phyloP scores from a whole-genome alignment of 169 alveolate genomes.

The Cryptosporidium tyzzeri region DNA sequence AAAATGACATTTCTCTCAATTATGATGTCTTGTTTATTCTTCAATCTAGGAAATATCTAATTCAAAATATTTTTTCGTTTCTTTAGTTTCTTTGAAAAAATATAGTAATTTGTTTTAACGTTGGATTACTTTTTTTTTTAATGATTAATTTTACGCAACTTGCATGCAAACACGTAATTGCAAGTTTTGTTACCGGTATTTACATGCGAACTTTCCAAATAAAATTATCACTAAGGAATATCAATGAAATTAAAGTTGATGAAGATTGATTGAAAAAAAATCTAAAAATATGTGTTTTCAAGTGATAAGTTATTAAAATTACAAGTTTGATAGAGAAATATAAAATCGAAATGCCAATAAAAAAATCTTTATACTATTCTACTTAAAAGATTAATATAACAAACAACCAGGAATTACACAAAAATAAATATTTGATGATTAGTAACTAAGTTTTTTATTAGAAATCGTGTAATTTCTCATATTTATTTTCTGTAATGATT shows the following conservation, averaged over 20 bases:
- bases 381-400: not conserved
- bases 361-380: no score
- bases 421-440: not conserved
- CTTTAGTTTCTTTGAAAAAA: no score
- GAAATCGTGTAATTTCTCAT: not conserved
- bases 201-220: not conserved
- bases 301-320: no score
- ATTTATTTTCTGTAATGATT: not conserved
- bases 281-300: not conserved
- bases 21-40: not conserved
- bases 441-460: not conserved
- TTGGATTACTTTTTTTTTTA: no score
- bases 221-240: not conserved
- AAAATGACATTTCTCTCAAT: not conserved
- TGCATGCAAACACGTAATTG: not conserved
- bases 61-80: no score
- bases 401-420: not conserved
- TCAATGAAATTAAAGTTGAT: no score
- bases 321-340: no score
- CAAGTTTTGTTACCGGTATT: not conserved
- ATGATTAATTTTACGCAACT: not conserved
- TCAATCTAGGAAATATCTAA: not conserved
- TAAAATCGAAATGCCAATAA: no score
- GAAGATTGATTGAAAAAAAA: no score
- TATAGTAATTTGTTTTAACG: no score